Evolutionary conservation across 208 protist genomes (phyloP), one percentile per base, ranked within the genome.

Genomic region (Trypanosoma melophagium): DNA sequence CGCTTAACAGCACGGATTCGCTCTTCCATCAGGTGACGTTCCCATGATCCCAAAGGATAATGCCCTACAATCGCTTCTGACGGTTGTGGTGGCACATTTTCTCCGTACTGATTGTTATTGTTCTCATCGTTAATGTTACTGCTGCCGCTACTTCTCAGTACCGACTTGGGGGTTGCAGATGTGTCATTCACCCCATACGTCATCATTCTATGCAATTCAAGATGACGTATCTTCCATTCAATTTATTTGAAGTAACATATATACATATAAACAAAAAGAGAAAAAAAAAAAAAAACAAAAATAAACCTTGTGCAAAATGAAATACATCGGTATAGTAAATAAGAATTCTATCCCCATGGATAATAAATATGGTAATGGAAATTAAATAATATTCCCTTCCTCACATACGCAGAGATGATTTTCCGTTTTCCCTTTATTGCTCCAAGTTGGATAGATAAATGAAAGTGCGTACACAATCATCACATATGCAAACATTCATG

Each of bases 1-100:
- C 38, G 40, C 64, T 76, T 77, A 2, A 81, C 38, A 44, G 54
- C 54, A 7, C 78, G 74, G 42, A 84, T 71, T 31, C 75, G 60
- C 57, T 81, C 74, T 49, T 92, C 86, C 28, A 80, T 64, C 40
- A 72, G 56, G 45, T 89, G 83, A 16, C 86, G 77, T 66, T 92
- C 80, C 67, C 61, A 53, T 0, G 86, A 86, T 7, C 86, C 86
- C n/a, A 92, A 71, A 14, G 69, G 73, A 69, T 84, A 82, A 65
- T 87, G 87, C n/a, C 53, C 28, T 17, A 57, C 22, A 21, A 40
- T 38, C 16, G 16, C 22, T 16, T 28, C 13, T 12, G 14, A 24
- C 9, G 13, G 7, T n/a, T 17, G n/a, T 22, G 60, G 28, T 25
- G 22, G 42, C 17, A 59, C 0, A n/a, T 60, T 28, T 52, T 60